Percentiles rank a stretch among this genome's conserved stretches.
Evolutionary conservation across 345 rosid species (phyloP).

Genomic region (Eucalyptus regnans): DNA sequence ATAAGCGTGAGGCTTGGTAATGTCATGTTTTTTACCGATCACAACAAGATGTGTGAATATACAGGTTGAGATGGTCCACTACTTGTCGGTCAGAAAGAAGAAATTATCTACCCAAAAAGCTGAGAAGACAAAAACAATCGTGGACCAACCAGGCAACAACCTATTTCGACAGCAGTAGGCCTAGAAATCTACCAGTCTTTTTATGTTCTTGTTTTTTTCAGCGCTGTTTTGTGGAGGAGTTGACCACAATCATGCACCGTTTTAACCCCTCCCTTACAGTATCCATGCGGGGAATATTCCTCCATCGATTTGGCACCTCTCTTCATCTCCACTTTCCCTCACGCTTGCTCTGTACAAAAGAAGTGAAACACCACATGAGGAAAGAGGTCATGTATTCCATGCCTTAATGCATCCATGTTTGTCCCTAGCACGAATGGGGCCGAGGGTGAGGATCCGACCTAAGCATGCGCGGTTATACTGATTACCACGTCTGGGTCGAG

Average conservation of each 20-base stretch:
- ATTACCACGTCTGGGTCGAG: accelerated
- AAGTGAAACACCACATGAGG: background rate
- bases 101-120: background rate
- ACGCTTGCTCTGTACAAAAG: background rate
- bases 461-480: background rate
- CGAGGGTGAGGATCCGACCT: background rate
- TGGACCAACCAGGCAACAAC: background rate
- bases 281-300: background rate
- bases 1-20: background rate
- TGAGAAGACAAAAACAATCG: background rate
- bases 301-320: background rate
- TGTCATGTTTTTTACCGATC: background rate
- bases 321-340: background rate
- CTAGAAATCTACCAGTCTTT: background rate
- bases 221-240: background rate
- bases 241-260: background rate
- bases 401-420: background rate
- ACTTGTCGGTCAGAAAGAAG: background rate
- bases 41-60: background rate
- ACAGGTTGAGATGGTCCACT: background rate
- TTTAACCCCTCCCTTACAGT: accelerated
- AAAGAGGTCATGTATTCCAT: background rate
- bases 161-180: background rate
- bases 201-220: background rate
- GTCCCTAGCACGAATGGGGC: background rate